Percentiles rank a stretch among this genome's conserved stretches.
phyloP scores from a whole-genome alignment of 495 filamentous ascomycete genomes.

The Penicillium turbatum region DNA sequence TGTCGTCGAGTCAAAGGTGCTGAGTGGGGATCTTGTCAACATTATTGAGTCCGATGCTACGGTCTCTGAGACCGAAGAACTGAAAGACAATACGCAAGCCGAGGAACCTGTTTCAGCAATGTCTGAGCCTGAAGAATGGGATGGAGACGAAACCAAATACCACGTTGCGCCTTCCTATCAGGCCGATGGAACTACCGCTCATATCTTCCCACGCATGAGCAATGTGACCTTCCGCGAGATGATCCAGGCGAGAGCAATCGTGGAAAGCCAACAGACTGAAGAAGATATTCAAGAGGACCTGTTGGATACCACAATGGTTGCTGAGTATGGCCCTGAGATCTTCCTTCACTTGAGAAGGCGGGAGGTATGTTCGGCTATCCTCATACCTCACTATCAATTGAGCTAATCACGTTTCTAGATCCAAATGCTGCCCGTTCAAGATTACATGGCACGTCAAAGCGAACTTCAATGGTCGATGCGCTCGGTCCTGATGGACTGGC shows the following conservation, averaged over 20 bases:
- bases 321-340: slow-evolving; percentile 93
- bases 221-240: slow-evolving; percentile 51
- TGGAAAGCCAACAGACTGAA: slow-evolving; percentile 53
- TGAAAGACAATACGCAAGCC: slow-evolving; percentile 4
- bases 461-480: slow-evolving; percentile 99
- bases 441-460: slow-evolving; percentile 96
- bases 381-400: neutral
- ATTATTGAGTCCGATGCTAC: slow-evolving; percentile 12
- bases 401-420: slow-evolving; percentile 47
- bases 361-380: slow-evolving; percentile 61
- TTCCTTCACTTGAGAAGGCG: slow-evolving; percentile 84
- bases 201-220: slow-evolving; percentile 61
- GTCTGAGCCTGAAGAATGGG: slow-evolving; percentile 68
- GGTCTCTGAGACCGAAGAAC: slow-evolving; percentile 16
- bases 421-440: slow-evolving; percentile 74
- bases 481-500: slow-evolving; percentile 95
- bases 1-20: neutral
- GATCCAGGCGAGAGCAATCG: slow-evolving; percentile 60
- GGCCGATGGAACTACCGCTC: slow-evolving; percentile 67
- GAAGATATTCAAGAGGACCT: slow-evolving; percentile 80
- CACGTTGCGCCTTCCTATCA: slow-evolving; percentile 68
- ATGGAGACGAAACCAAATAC: slow-evolving; percentile 74
- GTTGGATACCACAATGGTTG: slow-evolving; percentile 97
- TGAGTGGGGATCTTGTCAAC: neutral
- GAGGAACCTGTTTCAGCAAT: slow-evolving; percentile 13